phyloP scores from a whole-genome alignment of 2,329 filamentous ascomycete species.

The Calycina herbarum region DNA sequence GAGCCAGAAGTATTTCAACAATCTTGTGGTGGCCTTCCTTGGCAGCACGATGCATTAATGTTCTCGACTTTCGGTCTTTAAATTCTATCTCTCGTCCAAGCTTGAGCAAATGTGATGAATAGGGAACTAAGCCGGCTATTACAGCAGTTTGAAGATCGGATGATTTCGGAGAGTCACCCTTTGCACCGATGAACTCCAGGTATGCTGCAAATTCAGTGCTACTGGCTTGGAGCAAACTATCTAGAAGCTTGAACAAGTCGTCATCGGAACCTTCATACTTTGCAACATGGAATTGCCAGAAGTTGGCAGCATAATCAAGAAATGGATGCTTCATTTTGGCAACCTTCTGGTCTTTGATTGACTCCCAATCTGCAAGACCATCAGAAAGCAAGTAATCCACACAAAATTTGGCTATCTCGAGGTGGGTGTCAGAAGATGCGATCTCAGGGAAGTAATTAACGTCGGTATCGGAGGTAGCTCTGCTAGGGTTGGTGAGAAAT shows the following conservation, averaged over 20 bases:
- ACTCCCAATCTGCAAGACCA: not conserved
- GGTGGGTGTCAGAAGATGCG: not conserved
- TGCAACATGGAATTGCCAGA: constrained; percentile 21
- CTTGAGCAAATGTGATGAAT: constrained; percentile 18
- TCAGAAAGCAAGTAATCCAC: constrained; percentile 13
- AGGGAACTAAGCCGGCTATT: constrained; percentile 17
- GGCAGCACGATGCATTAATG: constrained; percentile 32
- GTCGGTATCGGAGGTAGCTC: not conserved
- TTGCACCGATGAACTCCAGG: constrained; percentile 12
- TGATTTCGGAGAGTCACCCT: not conserved
- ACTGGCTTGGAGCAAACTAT: constrained; percentile 11
- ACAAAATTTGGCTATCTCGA: constrained; percentile 6
- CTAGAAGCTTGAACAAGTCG: constrained; percentile 9
- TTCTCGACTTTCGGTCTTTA: constrained; percentile 12
- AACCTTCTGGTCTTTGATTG: constrained; percentile 4
- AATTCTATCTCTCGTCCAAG: constrained; percentile 16
- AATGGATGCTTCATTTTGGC: constrained; percentile 24
- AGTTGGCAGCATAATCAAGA: constrained; percentile 24
- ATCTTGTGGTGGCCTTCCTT: constrained; percentile 18
- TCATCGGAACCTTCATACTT: constrained; percentile 14
- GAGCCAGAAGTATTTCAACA: constrained; percentile 17
- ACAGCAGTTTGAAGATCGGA: constrained; percentile 19
- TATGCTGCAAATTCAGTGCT: constrained; percentile 14
- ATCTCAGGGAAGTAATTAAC: constrained; percentile 2
- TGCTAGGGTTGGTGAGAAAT: constrained; percentile 37